These are phyloP conservation scores for Cyberlindnera samutprakarnensis DNA, from an alignment of 805 yeast species.

Conservation along the genomic window DNA sequence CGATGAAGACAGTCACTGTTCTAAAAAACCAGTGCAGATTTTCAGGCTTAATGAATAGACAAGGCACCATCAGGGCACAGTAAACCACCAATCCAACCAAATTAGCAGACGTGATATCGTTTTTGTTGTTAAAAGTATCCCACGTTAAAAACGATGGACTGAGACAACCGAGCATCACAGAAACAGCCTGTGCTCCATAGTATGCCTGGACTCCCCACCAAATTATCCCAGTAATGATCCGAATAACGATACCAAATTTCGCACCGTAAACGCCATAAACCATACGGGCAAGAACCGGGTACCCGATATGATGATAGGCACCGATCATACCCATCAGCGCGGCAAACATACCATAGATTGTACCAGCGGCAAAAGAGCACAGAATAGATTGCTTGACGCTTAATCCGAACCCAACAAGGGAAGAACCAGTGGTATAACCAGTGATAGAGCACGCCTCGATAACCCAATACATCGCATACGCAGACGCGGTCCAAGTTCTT, in stretches of 20 bases:
- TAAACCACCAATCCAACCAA: slow-evolving; percentile 33
- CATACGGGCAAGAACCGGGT: slow-evolving; percentile 30
- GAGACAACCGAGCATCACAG: slow-evolving; percentile 24
- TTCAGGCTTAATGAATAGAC: slow-evolving; percentile 25
- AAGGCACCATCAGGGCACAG: slow-evolving; percentile 25
- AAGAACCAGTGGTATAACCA: slow-evolving; percentile 29
- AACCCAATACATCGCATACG: slow-evolving; percentile 30
- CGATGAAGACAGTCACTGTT: slow-evolving; percentile 19
- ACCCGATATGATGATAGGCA: slow-evolving; percentile 28
- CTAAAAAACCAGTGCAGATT: slow-evolving; percentile 22
- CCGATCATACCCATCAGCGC: slow-evolving; percentile 22
- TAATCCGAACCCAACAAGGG: slow-evolving; percentile 22
- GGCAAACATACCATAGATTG: slow-evolving; percentile 21
- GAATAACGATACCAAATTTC: slow-evolving; percentile 27
- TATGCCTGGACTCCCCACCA: slow-evolving; percentile 34
- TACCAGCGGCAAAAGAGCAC: slow-evolving; percentile 21
- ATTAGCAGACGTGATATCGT: slow-evolving; percentile 31
- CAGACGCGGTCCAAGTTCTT: slow-evolving; percentile 30
- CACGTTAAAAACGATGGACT: slow-evolving; percentile 18
- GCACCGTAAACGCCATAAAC: slow-evolving; percentile 30
- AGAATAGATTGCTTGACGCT: slow-evolving; percentile 23
- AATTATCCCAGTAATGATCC: slow-evolving; percentile 29
- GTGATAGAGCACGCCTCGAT: slow-evolving; percentile 29
- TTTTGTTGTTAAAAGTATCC: slow-evolving; percentile 23
- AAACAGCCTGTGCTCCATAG: slow-evolving; percentile 29